Evolutionary conservation across 768 basidiomycete genomes (phyloP).

Genomic region (Calocybe cyanea): DNA sequence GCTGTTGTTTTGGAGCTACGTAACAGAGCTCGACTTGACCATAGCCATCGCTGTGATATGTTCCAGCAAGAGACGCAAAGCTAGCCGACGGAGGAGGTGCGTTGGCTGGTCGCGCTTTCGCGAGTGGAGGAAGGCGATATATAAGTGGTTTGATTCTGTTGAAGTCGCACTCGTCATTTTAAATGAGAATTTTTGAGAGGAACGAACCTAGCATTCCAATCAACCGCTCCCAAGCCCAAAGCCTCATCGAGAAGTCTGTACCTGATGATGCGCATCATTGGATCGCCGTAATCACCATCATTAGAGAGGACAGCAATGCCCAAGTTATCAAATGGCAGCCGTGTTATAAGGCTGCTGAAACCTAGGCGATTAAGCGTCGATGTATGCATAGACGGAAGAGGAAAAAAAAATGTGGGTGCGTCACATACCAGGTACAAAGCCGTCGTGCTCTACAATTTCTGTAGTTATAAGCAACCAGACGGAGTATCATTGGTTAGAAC

Average conservation of each 20-base stretch:
- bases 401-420: too few relatives aligned
- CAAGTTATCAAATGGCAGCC: constrained; percentile 17
- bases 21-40: constrained; percentile 20
- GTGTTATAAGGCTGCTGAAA: constrained; percentile 12
- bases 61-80: constrained; percentile 17
- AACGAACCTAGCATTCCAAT: constrained; percentile 15
- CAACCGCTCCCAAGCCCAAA: constrained; percentile 17
- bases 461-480: background rate
- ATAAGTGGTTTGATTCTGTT: constrained; percentile 4
- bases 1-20: background rate
- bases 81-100: constrained; percentile 12
- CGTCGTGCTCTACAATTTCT: constrained; percentile 15
- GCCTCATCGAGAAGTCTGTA: constrained; percentile 19
- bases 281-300: constrained; percentile 15
- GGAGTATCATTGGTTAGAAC: background rate
- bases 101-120: constrained; percentile 7
- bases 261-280: constrained; percentile 15
- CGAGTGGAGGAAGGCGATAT: background rate
- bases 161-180: too few relatives aligned
- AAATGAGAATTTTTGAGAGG: too few relatives aligned
- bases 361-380: constrained; percentile 8
- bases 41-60: constrained; percentile 20
- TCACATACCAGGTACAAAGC: constrained; percentile 11
- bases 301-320: constrained; percentile 21
- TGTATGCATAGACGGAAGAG: background rate